Percentiles rank a stretch among this genome's conserved stretches.
Evolutionary conservation across 306 rosid genomes (phyloP).

Genomic region (Corylus heterophylla): DNA sequence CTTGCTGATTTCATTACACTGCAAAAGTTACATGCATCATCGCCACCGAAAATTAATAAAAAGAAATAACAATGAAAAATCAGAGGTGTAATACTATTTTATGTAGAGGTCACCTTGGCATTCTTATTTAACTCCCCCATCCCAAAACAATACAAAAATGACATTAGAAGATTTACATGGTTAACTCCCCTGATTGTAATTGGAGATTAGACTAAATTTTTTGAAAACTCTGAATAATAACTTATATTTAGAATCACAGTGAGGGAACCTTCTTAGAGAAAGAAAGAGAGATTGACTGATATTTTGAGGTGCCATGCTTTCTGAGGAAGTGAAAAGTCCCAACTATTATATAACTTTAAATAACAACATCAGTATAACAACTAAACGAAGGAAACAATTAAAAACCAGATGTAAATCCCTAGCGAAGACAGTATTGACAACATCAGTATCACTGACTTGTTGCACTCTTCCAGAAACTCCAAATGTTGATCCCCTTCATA

Average conservation of each 20-base stretch:
- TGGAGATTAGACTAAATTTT: neutral
- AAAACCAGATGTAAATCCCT: neutral
- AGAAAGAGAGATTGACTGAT: neutral
- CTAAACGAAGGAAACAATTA: neutral
- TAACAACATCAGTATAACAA: neutral
- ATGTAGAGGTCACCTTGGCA: neutral
- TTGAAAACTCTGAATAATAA: neutral
- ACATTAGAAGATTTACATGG: neutral
- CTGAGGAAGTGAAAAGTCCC: neutral
- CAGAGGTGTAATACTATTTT: neutral
- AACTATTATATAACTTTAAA: neutral
- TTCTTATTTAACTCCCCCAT: too few species aligned
- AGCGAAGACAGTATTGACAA: neutral
- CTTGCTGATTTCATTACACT: slow-evolving; percentile 84
- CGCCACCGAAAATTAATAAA: neutral
- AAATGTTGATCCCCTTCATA: neutral
- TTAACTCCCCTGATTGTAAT: neutral
- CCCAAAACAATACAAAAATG: too few species aligned
- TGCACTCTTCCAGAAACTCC: neutral
- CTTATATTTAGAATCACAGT: neutral
- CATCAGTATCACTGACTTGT: neutral
- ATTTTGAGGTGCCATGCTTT: neutral
- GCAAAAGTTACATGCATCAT: slow-evolving; percentile 29
- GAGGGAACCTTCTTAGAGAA: neutral
- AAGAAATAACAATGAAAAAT: slow-evolving; percentile 3